A percentile compares a stretch with the other conserved stretches of the same genome.
phyloP scores from a whole-genome alignment of 305 asterid genomes.

The Coffea humblotiana region DNA sequence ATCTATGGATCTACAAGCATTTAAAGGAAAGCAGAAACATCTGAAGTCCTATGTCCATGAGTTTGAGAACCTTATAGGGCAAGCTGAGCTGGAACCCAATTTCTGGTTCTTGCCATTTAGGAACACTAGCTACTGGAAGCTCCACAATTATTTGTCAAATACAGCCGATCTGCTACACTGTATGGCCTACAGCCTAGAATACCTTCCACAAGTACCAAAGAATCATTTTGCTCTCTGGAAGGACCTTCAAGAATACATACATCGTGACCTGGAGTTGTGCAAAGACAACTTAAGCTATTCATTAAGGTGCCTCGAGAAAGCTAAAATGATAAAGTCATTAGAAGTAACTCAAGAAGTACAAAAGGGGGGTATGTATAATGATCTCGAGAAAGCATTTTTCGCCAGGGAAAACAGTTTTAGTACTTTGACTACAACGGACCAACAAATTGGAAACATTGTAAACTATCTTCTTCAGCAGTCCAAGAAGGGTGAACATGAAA shows the following conservation, averaged over 20 bases:
- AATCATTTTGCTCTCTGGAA: constrained; percentile 19
- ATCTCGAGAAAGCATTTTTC: constrained; percentile 48
- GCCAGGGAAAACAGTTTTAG: constrained; percentile 10
- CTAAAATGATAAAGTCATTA: constrained; percentile 14
- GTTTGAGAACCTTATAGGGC: constrained; percentile 35
- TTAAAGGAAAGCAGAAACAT: constrained; percentile 33
- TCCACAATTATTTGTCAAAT: constrained; percentile 43
- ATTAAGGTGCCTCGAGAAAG: constrained; percentile 30
- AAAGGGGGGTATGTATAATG: constrained; percentile 27
- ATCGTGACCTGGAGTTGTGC: constrained; percentile 32
- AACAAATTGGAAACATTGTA: constrained; percentile 16
- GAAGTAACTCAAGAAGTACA: constrained; percentile 25
- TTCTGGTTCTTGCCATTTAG: constrained; percentile 82
- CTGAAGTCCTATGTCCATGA: constrained; percentile 35
- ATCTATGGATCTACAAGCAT: constrained; percentile 22
- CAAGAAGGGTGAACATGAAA: constrained; percentile 14
- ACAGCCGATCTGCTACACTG: constrained; percentile 42
- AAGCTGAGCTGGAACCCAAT: constrained; percentile 65
- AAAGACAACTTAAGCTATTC: constrained; percentile 39
- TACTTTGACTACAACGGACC: constrained; percentile 16
- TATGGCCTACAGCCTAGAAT: constrained; percentile 38
- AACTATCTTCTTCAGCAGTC: constrained; percentile 22
- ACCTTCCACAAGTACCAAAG: constrained; percentile 33
- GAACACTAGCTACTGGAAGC: constrained; percentile 45
- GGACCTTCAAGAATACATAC: constrained; percentile 45